Percentiles rank a stretch among this genome's conserved stretches.
These are phyloP conservation scores for Physcia stellaris DNA, from an alignment of 495 filamentous ascomycete genomes.

Conservation along the genomic window DNA sequence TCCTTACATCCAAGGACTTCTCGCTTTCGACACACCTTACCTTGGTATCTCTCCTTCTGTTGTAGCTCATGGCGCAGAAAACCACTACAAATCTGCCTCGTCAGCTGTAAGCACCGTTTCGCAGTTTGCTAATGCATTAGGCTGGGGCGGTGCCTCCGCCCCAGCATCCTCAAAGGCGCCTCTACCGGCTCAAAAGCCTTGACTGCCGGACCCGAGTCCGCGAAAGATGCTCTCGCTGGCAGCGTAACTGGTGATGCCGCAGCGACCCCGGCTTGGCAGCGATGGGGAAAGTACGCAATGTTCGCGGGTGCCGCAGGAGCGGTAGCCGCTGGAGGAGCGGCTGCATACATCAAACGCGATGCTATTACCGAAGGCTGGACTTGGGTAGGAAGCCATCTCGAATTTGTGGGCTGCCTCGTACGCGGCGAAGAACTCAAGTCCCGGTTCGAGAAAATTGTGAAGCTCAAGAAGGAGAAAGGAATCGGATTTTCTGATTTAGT, in stretches of 20 bases:
- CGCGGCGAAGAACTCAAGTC: conserved; percentile 60
- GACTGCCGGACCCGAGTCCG: conserved; percentile 13
- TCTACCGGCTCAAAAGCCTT: too few relatives aligned
- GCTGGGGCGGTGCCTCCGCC: conserved; percentile 33
- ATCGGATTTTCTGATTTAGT: conserved; percentile 73
- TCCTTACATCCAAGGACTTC: conserved; percentile 63
- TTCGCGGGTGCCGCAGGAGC: conserved; percentile 70
- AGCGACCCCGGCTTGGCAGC: conserved; percentile 44
- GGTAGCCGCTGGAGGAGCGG: conserved; percentile 74
- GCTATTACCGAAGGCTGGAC: conserved; percentile 54
- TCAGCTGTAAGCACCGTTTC: conserved; percentile 55
- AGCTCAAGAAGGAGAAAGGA: conserved; percentile 36
- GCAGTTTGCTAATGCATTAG: conserved; percentile 46
- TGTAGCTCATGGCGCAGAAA: conserved; percentile 78
- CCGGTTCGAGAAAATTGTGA: conserved; percentile 44
- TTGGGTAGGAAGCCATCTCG: conserved; percentile 87
- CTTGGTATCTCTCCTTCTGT: conserved; percentile 82
- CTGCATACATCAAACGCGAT: conserved; percentile 73
- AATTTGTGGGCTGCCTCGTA: conserved; percentile 82
- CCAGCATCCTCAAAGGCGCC: conserved; percentile 6
- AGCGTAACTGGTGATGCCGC: conserved; percentile 34
- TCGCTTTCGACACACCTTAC: conserved; percentile 93
- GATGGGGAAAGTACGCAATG: conserved; percentile 74
- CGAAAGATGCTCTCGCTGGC: conserved; percentile 10
- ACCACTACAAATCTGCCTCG: conserved; percentile 61